Evolutionary conservation across 2,329 filamentous ascomycete species (phyloP).

Genomic region (Diaporthe batatas): DNA sequence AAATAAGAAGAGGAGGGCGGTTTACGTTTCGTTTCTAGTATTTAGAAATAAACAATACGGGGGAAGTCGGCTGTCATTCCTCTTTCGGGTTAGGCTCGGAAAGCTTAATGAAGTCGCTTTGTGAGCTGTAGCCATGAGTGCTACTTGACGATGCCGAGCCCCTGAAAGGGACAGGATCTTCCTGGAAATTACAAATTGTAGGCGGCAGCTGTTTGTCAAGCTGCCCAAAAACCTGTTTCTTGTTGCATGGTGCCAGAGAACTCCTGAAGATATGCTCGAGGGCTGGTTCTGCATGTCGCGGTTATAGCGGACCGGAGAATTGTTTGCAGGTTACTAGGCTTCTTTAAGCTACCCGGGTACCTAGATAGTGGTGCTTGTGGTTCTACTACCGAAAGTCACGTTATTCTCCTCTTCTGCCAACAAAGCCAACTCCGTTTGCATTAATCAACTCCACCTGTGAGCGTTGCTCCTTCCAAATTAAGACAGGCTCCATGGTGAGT

Average conservation of each 20-base stretch:
- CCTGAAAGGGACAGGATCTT: conserved; percentile 16
- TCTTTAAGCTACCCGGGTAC: neutral
- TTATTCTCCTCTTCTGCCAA: neutral
- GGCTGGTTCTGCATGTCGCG: neutral
- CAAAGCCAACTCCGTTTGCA: neutral
- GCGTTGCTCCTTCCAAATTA: conserved; percentile 11
- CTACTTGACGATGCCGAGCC: neutral
- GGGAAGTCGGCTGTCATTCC: neutral
- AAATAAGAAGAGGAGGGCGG: neutral
- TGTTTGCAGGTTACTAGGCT: neutral
- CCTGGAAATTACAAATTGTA: neutral
- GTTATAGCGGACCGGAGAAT: neutral
- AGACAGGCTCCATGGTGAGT: neutral
- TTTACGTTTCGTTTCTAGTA: neutral
- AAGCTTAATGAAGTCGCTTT: neutral
- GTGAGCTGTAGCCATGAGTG: neutral
- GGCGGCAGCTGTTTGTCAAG: neutral
- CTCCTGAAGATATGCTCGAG: neutral
- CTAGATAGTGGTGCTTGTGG: too few relatives aligned
- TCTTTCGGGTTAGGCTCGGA: neutral
- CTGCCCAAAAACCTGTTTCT: neutral
- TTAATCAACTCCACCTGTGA: neutral
- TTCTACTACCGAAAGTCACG: neutral
- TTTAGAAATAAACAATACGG: neutral
- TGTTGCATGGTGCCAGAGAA: neutral